Percentiles rank a stretch among this genome's conserved stretches.
Evolutionary conservation across 1,284 basidiomycete species (phyloP).

Genomic region (Fistulinella cinereoalba): DNA sequence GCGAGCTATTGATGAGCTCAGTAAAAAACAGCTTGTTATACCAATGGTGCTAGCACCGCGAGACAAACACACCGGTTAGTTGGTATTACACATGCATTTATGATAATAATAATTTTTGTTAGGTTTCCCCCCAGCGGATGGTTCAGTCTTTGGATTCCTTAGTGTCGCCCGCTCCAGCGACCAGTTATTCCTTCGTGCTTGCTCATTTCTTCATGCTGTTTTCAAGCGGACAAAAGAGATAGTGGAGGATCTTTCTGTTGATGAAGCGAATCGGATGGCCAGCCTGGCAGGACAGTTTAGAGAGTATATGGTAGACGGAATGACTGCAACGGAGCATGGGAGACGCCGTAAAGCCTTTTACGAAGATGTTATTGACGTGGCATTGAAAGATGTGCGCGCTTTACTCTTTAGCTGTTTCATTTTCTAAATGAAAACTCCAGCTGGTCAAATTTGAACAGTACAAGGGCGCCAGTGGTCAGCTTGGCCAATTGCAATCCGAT

Average conservation of each 20-base stretch:
- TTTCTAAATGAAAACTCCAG: too few relatives aligned
- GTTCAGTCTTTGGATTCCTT: too few relatives aligned
- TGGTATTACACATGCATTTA: too few relatives aligned
- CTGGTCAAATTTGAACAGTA: too few relatives aligned
- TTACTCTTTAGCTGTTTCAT: too few relatives aligned
- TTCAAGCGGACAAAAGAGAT: background rate
- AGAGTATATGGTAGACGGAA: constrained; percentile 1
- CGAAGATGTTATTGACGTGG: background rate
- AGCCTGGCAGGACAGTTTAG: background rate
- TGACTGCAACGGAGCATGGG: background rate
- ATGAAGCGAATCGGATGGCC: background rate
- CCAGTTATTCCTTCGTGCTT: background rate
- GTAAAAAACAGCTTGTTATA: constrained; percentile 24
- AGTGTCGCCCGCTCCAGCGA: too few relatives aligned
- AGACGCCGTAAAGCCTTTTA: background rate
- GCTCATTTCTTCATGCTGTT: constrained; percentile 1
- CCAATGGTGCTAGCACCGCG: constrained; percentile 8
- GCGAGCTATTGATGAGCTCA: constrained; percentile 27
- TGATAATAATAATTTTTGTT: background rate
- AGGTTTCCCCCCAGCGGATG: constrained; percentile 12
- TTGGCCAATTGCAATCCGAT: too few relatives aligned
- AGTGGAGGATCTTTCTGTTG: too few relatives aligned
- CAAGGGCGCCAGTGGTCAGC: too few relatives aligned
- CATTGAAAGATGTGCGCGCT: too few relatives aligned
- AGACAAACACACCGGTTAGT: too few relatives aligned